Evolutionary conservation across 495 filamentous ascomycete species (phyloP), one percentile per base, ranked within the genome.

Genomic region (Parachaetomium inaequale): DNA sequence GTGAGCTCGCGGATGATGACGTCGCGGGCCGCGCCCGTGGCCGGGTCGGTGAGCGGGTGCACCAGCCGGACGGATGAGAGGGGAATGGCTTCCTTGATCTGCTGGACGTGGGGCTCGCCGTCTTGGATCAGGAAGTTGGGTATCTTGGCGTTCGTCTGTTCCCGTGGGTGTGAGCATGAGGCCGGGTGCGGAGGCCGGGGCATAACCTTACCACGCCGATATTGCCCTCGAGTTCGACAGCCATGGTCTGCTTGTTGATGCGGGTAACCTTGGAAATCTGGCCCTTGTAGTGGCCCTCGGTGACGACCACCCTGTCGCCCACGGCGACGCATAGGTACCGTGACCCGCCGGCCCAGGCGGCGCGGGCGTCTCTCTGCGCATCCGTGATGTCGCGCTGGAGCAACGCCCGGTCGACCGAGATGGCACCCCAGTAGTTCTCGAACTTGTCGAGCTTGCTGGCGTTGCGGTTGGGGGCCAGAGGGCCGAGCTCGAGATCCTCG

Each of bases 51-150:
- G 59, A 94, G 76, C 10, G 89, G 84, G 71, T 88, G 82, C 26
- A 97, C 89, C n/a, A 95, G 88, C 42, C 90, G 87, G 61, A 97
- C 81, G 55, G 86, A 71, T 23, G 84, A 81, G 64, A 93, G 77
- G 59, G 88, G 78, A 19, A 96, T 69, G 10, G 82, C 79, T 50
- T 81, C 51, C 46, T 76, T 68, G 32, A 81, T 63, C 10, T 79
- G 51, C 40, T 79, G 75, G 63, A 85, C 75, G 17, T 77, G 76
- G 42, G 66, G 61, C 23, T 69, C 65, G 58, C 83, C 75, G 26
- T 76, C 58, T 14, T 68, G 55, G 53, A 76, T 67, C 59, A 86
- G 72, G 72, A 73, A 88, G 25, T 80, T 69, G 21, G 88, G 87
- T 40, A 88, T 70, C 43, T 70, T 65, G 57, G 85, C 68, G 63